Conservation (phyloP, 2,329 filamentous ascomycete species). For the Cladosporium cucumerinum region DNA sequence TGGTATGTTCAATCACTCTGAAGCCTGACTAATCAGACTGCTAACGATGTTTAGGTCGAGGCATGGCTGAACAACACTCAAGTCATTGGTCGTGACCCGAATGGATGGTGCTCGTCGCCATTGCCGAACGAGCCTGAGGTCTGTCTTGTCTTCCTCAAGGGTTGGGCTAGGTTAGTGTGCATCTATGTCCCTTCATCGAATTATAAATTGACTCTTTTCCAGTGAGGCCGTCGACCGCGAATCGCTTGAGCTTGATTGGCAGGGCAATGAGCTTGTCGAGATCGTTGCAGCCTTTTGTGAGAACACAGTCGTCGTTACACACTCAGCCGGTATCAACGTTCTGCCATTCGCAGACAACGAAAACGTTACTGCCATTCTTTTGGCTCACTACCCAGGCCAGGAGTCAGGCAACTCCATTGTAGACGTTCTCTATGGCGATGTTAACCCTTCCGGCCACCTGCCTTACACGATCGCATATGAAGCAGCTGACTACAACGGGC, state of each 20-base stretch:
- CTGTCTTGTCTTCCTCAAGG: slow-evolving; percentile 58
- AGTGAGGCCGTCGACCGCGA: slow-evolving; percentile 44
- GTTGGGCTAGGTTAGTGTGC: slow-evolving; percentile 35
- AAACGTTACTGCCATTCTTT: slow-evolving; percentile 43
- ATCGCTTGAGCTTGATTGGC: slow-evolving; percentile 49
- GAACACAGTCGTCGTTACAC: slow-evolving; percentile 45
- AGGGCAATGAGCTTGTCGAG: slow-evolving; percentile 42
- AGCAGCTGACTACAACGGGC: slow-evolving; percentile 27
- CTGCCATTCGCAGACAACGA: slow-evolving; percentile 42
- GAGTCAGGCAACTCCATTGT: slow-evolving; percentile 40
- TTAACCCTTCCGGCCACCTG: slow-evolving; percentile 45
- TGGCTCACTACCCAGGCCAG: slow-evolving; percentile 42
- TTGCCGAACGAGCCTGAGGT: slow-evolving; percentile 38
- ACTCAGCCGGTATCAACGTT: slow-evolving; percentile 43
- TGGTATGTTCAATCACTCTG: slow-evolving; percentile 28
- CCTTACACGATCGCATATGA: slow-evolving; percentile 41
- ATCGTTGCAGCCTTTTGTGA: slow-evolving; percentile 29
- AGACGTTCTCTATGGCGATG: slow-evolving; percentile 38
- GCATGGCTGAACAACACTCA: slow-evolving; percentile 40
- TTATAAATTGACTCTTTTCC: background rate
- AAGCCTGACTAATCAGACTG: background rate
- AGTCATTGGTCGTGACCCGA: slow-evolving; percentile 30
- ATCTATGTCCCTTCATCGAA: background rate
- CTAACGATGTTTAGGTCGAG: slow-evolving; percentile 45
- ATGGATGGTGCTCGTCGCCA: slow-evolving; percentile 26